A percentile compares a stretch with the other conserved stretches of the same genome.
Evolutionary conservation across 2,329 filamentous ascomycete species (phyloP).

Genomic region (Aphanocladium album): DNA sequence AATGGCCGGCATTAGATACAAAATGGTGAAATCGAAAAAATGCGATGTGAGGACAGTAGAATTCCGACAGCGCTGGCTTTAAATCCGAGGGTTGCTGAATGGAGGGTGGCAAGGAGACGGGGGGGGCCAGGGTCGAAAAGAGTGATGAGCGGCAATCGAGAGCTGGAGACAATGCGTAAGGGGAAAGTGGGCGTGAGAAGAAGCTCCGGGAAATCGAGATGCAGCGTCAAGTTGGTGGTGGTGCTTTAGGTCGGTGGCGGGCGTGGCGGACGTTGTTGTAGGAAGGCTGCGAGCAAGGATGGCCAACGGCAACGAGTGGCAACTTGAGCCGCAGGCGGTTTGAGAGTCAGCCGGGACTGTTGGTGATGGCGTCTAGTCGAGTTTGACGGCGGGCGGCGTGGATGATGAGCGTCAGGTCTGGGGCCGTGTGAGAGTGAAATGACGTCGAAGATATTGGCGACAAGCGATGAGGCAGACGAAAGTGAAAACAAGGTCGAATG

Average conservation of each 20-base stretch:
- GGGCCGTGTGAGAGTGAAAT: background rate
- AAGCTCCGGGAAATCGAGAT: background rate
- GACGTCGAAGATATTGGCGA: background rate
- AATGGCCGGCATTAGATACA: conserved; percentile 10
- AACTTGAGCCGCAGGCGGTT: background rate
- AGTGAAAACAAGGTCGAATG: background rate
- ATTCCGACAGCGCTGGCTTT: background rate
- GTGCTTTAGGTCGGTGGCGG: background rate
- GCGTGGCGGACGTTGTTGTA: background rate
- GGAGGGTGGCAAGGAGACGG: background rate
- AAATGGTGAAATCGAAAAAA: background rate
- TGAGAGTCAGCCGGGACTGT: background rate
- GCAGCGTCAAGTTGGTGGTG: background rate
- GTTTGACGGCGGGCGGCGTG: background rate
- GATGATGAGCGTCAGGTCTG: background rate
- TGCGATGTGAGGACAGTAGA: background rate
- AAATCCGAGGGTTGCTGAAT: background rate
- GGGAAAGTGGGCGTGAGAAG: background rate
- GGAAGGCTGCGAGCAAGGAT: background rate
- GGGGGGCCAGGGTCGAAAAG: background rate
- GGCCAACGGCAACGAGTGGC: background rate
- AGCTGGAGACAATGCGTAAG: background rate
- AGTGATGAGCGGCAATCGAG: background rate
- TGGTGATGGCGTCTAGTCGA: background rate
- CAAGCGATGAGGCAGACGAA: background rate